Conservation (phyloP, 2,329 filamentous ascomycete species). For the Calonectria montana region DNA sequence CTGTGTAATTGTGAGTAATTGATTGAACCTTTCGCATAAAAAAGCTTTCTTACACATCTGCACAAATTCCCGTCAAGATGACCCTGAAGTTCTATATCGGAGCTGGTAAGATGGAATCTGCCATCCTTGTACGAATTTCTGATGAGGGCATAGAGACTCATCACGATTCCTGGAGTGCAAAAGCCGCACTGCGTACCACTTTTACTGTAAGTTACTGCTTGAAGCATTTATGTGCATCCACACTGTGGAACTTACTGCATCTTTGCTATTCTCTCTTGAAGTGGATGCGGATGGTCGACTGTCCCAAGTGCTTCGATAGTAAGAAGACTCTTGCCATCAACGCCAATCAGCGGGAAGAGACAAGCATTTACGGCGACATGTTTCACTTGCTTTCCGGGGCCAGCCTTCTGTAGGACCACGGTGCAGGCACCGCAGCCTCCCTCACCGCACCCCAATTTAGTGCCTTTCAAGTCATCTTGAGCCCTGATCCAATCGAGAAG, state of each 20-base stretch:
- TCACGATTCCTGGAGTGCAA: constrained; percentile 92
- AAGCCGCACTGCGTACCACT: constrained; percentile 84
- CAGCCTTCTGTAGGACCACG: constrained; percentile 88
- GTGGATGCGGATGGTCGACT: constrained; percentile 82
- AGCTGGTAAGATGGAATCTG: constrained; percentile 70
- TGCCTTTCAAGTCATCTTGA: constrained; percentile 32
- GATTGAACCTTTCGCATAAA: neutral
- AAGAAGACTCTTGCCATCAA: constrained; percentile 94
- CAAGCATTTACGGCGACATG: constrained; percentile 94
- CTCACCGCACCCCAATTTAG: constrained; percentile 72
- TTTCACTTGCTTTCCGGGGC: constrained; percentile 85
- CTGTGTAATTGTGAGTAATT: neutral
- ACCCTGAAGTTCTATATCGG: constrained; percentile 84
- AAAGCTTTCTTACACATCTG: constrained; percentile 64
- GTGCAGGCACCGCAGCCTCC: constrained; percentile 93
- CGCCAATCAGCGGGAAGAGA: constrained; percentile 85
- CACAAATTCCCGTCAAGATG: constrained; percentile 94
- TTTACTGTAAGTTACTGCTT: constrained; percentile 23
- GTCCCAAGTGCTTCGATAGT: constrained; percentile 92
- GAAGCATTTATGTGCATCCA: neutral
- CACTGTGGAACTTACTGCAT: constrained; percentile 61
- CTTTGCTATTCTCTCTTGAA: constrained; percentile 86
- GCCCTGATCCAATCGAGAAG: constrained; percentile 43
- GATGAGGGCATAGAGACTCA: constrained; percentile 91
- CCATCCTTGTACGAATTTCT: constrained; percentile 63